These are phyloP conservation scores for Copromyces sp. DNA, from an alignment of 495 filamentous ascomycete species.

Conservation along the genomic window DNA sequence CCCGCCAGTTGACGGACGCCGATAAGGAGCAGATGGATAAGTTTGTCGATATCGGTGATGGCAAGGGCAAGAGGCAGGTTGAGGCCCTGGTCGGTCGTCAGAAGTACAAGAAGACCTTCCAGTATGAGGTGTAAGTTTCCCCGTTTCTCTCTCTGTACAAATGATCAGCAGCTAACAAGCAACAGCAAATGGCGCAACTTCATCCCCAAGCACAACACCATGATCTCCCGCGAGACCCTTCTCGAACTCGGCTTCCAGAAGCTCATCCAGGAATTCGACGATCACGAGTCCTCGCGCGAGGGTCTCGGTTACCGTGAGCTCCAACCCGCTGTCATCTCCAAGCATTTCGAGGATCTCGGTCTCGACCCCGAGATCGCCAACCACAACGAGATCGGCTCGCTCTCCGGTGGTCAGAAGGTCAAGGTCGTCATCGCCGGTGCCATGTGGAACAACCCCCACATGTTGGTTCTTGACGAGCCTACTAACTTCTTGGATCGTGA, in stretches of 20 bases:
- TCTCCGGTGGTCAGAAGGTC: slow-evolving; percentile 98
- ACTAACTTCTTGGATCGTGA: slow-evolving; percentile 99
- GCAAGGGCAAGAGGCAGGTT: slow-evolving; percentile 64
- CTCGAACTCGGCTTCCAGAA: slow-evolving; percentile 78
- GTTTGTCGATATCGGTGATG: slow-evolving; percentile 71
- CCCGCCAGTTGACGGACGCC: slow-evolving; percentile 72
- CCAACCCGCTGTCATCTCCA: slow-evolving; percentile 83
- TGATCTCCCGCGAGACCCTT: slow-evolving; percentile 89
- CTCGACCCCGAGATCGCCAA: slow-evolving; percentile 96
- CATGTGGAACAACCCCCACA: slow-evolving; percentile 98
- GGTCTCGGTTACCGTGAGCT: slow-evolving; percentile 91
- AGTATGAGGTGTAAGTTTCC: slow-evolving; percentile 81
- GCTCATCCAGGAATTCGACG: slow-evolving; percentile 93
- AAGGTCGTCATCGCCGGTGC: slow-evolving; percentile 97
- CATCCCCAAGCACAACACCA: slow-evolving; percentile 86
- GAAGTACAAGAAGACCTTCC: slow-evolving; percentile 98
- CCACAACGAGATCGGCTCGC: slow-evolving; percentile 94
- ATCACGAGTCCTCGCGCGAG: slow-evolving; percentile 94
- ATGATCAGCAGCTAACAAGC: slow-evolving; percentile 10
- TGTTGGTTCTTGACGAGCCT: slow-evolving; percentile 95
- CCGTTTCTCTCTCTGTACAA: not conserved
- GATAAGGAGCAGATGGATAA: slow-evolving; percentile 89
- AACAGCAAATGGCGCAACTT: slow-evolving; percentile 72
- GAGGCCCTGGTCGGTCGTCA: slow-evolving; percentile 90
- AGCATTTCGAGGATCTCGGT: slow-evolving; percentile 96